These are phyloP conservation scores for Podila epigama DNA, from an alignment of 192 early-diverging fungal genomes.

Conservation along the genomic window DNA sequence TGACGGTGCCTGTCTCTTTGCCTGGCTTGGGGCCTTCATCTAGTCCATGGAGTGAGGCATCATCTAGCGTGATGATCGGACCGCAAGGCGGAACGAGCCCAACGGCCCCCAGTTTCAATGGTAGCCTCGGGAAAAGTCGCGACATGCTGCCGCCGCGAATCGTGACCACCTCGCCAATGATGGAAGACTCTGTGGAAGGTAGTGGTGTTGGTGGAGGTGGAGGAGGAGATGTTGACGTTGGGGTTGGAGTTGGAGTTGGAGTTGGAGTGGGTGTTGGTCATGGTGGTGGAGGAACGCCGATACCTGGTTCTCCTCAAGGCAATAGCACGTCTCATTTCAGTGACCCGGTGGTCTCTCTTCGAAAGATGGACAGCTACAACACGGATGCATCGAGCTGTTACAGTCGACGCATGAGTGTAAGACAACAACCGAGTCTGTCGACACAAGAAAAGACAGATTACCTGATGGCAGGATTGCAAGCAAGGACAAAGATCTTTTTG, in stretches of 20 bases:
- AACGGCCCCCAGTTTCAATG: not conserved
- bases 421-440: not conserved
- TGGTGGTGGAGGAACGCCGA: too few species aligned
- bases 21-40: not conserved
- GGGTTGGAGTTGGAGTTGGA: too few species aligned
- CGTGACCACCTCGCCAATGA: conserved; percentile 20
- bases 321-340: not conserved
- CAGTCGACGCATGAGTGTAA: not conserved
- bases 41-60: not conserved
- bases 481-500: conserved; percentile 26
- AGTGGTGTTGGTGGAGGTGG: too few species aligned
- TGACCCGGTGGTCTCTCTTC: not conserved
- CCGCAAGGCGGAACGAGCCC: not conserved
- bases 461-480: conserved; percentile 18
- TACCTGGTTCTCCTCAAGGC: not conserved
- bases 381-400: not conserved
- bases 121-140: not conserved
- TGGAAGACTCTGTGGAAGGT: too few species aligned
- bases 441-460: conserved; percentile 8
- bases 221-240: too few species aligned
- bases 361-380: conserved; percentile 3
- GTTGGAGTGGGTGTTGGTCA: too few species aligned
- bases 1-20: conserved; percentile 8
- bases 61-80: not conserved
- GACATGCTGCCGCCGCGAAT: conserved; percentile 35